Conservation (phyloP, 1,284 basidiomycete species). For the Entoloma clypeatum region DNA sequence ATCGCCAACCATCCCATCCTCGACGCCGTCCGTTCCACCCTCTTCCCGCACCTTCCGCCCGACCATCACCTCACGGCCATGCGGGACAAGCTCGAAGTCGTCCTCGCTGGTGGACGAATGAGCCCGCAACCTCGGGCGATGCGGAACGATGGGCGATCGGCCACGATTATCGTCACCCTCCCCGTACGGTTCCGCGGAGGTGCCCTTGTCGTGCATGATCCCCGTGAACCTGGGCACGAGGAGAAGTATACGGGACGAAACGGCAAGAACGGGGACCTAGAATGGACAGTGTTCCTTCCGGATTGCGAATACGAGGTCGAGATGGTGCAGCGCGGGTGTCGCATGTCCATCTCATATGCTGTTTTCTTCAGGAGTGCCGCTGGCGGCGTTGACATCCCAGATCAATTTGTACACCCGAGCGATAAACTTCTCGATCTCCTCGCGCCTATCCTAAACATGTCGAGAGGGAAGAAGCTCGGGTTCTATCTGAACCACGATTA, state of each 20-base stretch:
- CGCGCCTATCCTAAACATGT: slow-evolving; percentile 65
- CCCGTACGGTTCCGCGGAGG: slow-evolving; percentile 73
- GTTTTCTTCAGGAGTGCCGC: slow-evolving; percentile 68
- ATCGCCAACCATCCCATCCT: slow-evolving; percentile 76
- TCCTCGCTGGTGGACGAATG: slow-evolving; percentile 57
- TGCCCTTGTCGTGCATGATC: slow-evolving; percentile 52
- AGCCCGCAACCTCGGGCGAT: slow-evolving; percentile 48
- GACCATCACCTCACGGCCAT: slow-evolving; percentile 67
- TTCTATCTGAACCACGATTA: slow-evolving; percentile 71
- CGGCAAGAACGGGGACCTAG: slow-evolving; percentile 60
- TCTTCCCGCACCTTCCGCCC: slow-evolving; percentile 63
- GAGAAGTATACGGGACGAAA: slow-evolving; percentile 62
- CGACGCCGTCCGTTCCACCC: slow-evolving; percentile 62
- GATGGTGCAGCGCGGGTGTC: slow-evolving; percentile 63
- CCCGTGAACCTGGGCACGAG: slow-evolving; percentile 51
- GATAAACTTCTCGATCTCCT: slow-evolving; percentile 68
- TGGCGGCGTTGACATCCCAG: slow-evolving; percentile 45
- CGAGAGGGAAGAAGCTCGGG: slow-evolving; percentile 63
- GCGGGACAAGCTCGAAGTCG: slow-evolving; percentile 66
- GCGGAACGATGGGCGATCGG: slow-evolving; percentile 62
- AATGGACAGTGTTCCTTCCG: slow-evolving; percentile 70
- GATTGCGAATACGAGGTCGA: slow-evolving; percentile 75
- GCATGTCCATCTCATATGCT: slow-evolving; percentile 65
- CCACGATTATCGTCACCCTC: slow-evolving; percentile 68
- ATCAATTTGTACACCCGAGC: slow-evolving; percentile 66